These are phyloP conservation scores for Myxozyma sirexii DNA, from an alignment of 805 yeast genomes.

Conservation along the genomic window DNA sequence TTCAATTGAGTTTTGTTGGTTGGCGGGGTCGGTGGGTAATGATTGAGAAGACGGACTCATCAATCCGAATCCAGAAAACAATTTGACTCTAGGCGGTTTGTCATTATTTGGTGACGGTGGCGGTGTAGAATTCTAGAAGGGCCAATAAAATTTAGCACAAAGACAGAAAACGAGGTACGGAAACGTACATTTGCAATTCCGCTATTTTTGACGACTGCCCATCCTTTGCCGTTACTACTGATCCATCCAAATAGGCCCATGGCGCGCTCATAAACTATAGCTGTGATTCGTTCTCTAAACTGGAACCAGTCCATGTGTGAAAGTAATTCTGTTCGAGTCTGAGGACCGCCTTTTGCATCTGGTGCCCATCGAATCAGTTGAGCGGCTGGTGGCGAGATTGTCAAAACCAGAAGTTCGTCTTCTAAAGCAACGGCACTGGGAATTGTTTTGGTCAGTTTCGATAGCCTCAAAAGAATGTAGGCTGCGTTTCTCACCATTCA, in stretches of 20 bases:
- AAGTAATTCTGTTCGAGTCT: constrained; percentile 34
- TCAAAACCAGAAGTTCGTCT: constrained; percentile 31
- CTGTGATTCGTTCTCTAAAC: constrained; percentile 30
- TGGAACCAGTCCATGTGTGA: constrained; percentile 37
- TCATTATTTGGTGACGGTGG: constrained; percentile 12
- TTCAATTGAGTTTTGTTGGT: constrained; percentile 6
- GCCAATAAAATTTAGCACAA: not conserved
- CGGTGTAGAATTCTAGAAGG: constrained; percentile 3
- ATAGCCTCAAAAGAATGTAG: too few relatives aligned
- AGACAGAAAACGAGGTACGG: not conserved
- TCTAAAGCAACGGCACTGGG: constrained; percentile 32
- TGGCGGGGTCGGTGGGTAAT: not conserved
- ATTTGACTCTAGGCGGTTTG: constrained; percentile 17
- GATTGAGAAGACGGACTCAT: not conserved
- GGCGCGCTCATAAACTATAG: constrained; percentile 37
- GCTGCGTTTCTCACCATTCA: constrained; percentile 35
- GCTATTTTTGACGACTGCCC: constrained; percentile 29
- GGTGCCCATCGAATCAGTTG: constrained; percentile 34
- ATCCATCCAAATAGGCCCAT: constrained; percentile 42
- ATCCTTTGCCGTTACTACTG: constrained; percentile 37
- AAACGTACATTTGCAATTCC: not conserved
- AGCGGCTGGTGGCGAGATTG: constrained; percentile 32
- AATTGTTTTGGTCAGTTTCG: too few relatives aligned
- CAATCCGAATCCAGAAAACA: constrained; percentile 24
- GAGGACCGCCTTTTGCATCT: constrained; percentile 28